Conservation (phyloP, 345 rosid genomes). For the Rhizophora mangle region DNA sequence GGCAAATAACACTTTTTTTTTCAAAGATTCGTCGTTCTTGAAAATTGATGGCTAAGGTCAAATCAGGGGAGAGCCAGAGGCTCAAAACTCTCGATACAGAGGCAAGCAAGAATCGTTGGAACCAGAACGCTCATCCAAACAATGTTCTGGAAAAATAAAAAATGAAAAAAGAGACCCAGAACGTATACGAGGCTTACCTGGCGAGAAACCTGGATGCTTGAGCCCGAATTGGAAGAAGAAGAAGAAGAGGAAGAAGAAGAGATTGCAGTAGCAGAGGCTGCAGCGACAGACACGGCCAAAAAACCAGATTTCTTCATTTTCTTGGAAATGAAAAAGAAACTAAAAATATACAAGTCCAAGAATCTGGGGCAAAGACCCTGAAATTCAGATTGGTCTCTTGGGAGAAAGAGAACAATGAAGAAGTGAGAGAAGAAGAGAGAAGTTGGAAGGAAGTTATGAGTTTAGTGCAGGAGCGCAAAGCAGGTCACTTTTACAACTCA, state of each 20-base stretch:
- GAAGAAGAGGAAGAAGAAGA: slow-evolving; percentile 44
- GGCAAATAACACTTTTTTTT: too few species aligned
- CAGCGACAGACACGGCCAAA: slow-evolving; percentile 46
- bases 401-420: not conserved
- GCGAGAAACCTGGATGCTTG: slow-evolving; percentile 35
- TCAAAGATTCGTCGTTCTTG: too few species aligned
- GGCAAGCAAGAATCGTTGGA: too few species aligned
- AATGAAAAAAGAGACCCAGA: not conserved
- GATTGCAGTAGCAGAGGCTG: slow-evolving; percentile 52
- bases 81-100: too few species aligned
- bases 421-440: not conserved
- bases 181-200: slow-evolving; percentile 33
- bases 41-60: too few species aligned
- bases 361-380: not conserved
- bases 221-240: slow-evolving; percentile 26
- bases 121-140: too few species aligned
- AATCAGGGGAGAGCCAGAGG: not conserved
- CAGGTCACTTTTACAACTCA: not conserved
- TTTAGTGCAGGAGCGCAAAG: not conserved
- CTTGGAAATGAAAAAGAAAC: not conserved
- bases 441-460: not conserved
- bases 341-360: slow-evolving; percentile 1
- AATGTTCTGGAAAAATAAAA: not conserved
- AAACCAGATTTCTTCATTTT: slow-evolving; percentile 62
- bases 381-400: not conserved